Percentiles rank a stretch among this genome's conserved stretches.
These are phyloP conservation scores for Xylaria digitata DNA, from an alignment of 2,329 filamentous ascomycete species.

Conservation along the genomic window DNA sequence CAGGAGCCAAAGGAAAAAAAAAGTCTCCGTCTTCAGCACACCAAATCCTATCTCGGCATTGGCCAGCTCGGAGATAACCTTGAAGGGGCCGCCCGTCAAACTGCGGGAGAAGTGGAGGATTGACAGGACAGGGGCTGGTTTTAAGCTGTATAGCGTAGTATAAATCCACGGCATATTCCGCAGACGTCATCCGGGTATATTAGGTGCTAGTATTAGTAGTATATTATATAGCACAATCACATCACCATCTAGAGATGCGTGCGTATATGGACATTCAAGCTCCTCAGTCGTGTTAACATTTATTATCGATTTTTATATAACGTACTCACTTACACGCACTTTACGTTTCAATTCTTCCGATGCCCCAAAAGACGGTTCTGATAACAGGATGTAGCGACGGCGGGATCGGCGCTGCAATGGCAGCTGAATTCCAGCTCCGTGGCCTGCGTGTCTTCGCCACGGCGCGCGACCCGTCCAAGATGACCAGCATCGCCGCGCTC, in stretches of 20 bases:
- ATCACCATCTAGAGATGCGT: background rate
- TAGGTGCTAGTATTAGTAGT: too few relatives aligned
- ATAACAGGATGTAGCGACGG: conserved; percentile 52
- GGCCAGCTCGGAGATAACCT: background rate
- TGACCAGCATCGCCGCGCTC: conserved; percentile 40
- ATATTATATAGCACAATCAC: conserved; percentile 1
- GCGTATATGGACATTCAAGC: background rate
- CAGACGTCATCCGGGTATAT: background rate
- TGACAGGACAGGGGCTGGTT: background rate
- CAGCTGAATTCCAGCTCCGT: conserved; percentile 47
- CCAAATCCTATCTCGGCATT: conserved; percentile 1
- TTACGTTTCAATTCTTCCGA: conserved; percentile 3
- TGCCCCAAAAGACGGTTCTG: conserved; percentile 45
- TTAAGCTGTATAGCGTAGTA: background rate
- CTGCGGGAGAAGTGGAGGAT: conserved; percentile 5
- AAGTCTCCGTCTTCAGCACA: conserved; percentile 8
- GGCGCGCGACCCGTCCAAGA: conserved; percentile 45
- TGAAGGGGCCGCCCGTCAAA: background rate
- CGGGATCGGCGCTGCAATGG: conserved; percentile 50
- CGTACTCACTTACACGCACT: too few relatives aligned
- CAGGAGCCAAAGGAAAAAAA: conserved; percentile 10
- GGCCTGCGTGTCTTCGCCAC: conserved; percentile 50
- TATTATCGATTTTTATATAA: background rate
- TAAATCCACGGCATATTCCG: conserved; percentile 12
- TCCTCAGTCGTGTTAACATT: background rate